These are phyloP conservation scores for Vitis hybrid DNA, from an alignment of 177 flowering plant species.

Conservation along the genomic window DNA sequence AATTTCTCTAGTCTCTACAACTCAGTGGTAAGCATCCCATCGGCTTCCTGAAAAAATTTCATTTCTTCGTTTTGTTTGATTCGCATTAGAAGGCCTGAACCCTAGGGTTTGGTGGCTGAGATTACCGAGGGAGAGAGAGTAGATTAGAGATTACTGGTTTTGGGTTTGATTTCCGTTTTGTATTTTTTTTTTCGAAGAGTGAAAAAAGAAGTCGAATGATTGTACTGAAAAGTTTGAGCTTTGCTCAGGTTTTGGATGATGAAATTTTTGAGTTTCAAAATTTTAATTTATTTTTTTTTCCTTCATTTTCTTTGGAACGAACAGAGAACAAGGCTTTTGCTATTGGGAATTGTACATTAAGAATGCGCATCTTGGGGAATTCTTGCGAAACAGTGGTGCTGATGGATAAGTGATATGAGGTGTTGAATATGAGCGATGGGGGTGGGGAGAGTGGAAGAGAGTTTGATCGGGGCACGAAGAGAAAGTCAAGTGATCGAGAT, in stretches of 20 bases:
- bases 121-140: neutral
- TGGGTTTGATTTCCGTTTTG: neutral
- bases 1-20: constrained; percentile 4
- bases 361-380: neutral
- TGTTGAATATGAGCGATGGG: constrained; percentile 75
- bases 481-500: constrained; percentile 34
- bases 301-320: neutral
- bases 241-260: too few relatives aligned
- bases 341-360: neutral
- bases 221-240: too few relatives aligned
- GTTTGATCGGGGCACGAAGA: constrained; percentile 17
- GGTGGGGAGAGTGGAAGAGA: constrained; percentile 56
- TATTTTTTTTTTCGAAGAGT: neutral
- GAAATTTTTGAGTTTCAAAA: neutral
- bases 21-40: constrained; percentile 1
- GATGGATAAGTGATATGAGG: constrained; percentile 42
- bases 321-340: neutral
- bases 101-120: neutral
- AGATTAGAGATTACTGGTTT: neutral
- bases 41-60: neutral
- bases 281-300: neutral
- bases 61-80: neutral
- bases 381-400: constrained; percentile 7
- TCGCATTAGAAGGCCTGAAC: constrained; percentile 5
- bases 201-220: neutral